Base-by-base conservation (phyloP, 2,329 filamentous ascomycete genomes). In the Huntiella decipiens region DNA sequence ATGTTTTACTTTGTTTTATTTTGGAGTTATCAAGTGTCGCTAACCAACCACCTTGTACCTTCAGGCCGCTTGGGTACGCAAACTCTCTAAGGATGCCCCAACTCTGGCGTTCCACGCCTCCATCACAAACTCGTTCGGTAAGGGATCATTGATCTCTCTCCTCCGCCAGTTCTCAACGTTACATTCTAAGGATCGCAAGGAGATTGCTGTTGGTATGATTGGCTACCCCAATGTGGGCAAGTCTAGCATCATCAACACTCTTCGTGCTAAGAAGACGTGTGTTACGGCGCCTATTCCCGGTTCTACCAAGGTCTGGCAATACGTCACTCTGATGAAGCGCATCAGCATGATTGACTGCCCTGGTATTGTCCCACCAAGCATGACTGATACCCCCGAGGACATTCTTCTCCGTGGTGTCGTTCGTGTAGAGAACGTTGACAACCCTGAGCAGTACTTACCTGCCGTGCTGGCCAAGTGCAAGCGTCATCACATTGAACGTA, bases 81-180 rank as follows among this genome's bases (percentile, higher is more conserved):
- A 74, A 45, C 69, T 98, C 0, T 93, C 85, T 4, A 91, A 85
- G 58, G 85, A 94, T 53, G 84, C 91, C 55, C 91, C 91, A 2
- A 96, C 88, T 2, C 74, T 95, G 39, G 91, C 91, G 4, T 95
- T 98, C 65, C 85, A 95, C 56, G 85, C 88, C 2, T 86, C 78
- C 43, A 85, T 98, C 57, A 96, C 82, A 57, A 95, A 98, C 60
- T 86, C 83, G 0, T 98, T 98, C 54, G 91, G 91, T 51, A 96
- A 96, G 63, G 91, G 91, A 13, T 92, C 84, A 6, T 65, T 96
- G 48, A 96, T 98, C 50, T 81, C 84, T 50, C 76, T 98, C 8
- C 72, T 98, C 7, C 76, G 88, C 32, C 91, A 98, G 64, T 98
- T 96, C 58, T 91, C 84, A 2, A 77, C 80, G 8, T 71, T 98